A percentile compares a stretch with the other conserved stretches of the same genome.
phyloP scores from a whole-genome alignment of 345 rosid species.

The Populus simonii region DNA sequence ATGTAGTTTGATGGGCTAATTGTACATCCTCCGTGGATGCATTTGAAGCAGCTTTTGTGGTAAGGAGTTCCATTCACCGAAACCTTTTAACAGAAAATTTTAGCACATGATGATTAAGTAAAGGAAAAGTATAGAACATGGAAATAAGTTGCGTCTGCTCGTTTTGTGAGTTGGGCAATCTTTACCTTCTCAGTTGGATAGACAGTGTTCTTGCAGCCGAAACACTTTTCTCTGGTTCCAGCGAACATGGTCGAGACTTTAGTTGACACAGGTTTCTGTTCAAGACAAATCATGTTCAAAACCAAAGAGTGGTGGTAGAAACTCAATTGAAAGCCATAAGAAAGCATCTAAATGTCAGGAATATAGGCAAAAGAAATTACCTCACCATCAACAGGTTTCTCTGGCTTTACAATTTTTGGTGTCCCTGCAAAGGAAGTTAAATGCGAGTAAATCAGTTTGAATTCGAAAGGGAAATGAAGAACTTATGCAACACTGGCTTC shows the following conservation, averaged over 20 bases:
- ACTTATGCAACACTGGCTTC: neutral
- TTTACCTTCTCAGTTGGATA: constrained; percentile 92
- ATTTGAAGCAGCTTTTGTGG: constrained; percentile 98
- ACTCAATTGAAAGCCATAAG: neutral
- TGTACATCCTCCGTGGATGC: constrained; percentile 93
- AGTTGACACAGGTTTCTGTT: constrained; percentile 70
- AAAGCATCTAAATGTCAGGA: neutral
- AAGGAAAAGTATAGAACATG: neutral
- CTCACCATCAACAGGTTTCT: constrained; percentile 71
- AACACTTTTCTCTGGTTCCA: constrained; percentile 89
- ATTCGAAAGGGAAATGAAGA: constrained; percentile 3
- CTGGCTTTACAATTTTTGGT: constrained; percentile 82
- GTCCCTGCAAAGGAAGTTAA: constrained; percentile 52
- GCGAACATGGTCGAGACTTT: constrained; percentile 87
- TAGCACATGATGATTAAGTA: neutral
- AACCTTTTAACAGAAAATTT: constrained; percentile 45
- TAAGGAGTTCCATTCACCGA: constrained; percentile 91
- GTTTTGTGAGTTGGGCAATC: neutral
- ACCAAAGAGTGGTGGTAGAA: neutral
- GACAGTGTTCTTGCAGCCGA: constrained; percentile 79
- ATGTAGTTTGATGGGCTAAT: constrained; percentile 93
- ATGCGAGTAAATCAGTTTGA: constrained; percentile 11
- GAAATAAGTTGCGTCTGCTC: neutral
- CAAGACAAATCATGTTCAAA: constrained; percentile 8
- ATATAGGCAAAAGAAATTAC: constrained; percentile 34